These are phyloP conservation scores for Tylopilus sp. DNA, from an alignment of 768 basidiomycete species.

Conservation along the genomic window DNA sequence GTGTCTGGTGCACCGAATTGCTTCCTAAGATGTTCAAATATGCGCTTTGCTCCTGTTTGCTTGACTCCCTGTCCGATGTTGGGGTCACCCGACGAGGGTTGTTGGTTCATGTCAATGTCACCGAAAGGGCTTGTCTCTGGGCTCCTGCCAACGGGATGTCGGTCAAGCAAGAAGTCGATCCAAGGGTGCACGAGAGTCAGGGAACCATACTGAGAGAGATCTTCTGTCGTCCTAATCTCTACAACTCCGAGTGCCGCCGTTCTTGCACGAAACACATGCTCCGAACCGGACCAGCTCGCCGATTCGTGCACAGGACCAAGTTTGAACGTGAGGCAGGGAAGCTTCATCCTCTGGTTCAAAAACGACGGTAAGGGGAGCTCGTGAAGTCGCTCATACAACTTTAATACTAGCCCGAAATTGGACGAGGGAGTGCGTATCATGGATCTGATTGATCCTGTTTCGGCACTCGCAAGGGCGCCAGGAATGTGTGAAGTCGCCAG, in stretches of 20 bases:
- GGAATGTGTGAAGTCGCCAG: neutral
- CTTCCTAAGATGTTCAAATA: neutral
- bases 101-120: neutral
- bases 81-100: neutral
- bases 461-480: neutral
- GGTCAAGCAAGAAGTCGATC: slow-evolving; percentile 7
- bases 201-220: neutral
- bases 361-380: neutral
- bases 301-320: neutral
- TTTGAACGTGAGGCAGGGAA: neutral
- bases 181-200: slow-evolving; percentile 1
- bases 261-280: neutral
- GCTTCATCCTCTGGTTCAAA: neutral
- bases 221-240: slow-evolving; percentile 4
- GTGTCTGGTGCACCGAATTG: neutral
- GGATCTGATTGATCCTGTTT: neutral
- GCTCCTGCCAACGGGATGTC: neutral
- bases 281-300: neutral
- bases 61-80: neutral
- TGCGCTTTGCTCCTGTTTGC: neutral
- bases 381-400: neutral
- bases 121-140: neutral
- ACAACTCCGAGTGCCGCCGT: neutral
- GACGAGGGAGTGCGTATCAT: neutral
- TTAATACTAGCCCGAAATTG: neutral